Conservation (phyloP, 164 flowering plant species). For the Annona squamosa region DNA sequence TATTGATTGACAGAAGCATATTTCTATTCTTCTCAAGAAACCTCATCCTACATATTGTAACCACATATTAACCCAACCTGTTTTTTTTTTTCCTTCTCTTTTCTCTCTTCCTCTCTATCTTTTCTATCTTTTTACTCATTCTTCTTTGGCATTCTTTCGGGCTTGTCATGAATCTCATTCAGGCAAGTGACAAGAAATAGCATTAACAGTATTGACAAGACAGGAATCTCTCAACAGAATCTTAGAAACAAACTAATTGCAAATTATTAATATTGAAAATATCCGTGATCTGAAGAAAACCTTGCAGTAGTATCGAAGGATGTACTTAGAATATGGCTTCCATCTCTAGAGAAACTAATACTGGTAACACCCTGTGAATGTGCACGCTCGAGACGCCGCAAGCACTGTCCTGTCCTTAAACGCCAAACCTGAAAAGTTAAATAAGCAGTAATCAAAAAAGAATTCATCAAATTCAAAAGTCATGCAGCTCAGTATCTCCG, state of each 20-base stretch:
- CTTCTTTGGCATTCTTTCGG: too few relatives aligned
- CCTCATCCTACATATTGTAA: too few relatives aligned
- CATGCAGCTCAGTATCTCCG: background rate
- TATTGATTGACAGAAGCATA: too few relatives aligned
- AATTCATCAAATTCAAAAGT: background rate
- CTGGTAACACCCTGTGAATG: slow-evolving; percentile 95
- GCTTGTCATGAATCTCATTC: too few relatives aligned
- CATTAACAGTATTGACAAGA: too few relatives aligned
- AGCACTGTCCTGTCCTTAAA: slow-evolving; percentile 94
- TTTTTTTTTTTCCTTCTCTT: too few relatives aligned
- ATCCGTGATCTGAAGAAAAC: slow-evolving; percentile 26
- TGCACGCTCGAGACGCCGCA: slow-evolving; percentile 97
- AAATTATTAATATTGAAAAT: background rate
- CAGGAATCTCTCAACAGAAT: too few relatives aligned
- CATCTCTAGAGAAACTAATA: slow-evolving; percentile 90
- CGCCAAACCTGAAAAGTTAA: slow-evolving; percentile 83
- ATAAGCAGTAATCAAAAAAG: background rate
- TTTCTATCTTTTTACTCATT: too few relatives aligned
- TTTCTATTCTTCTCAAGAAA: too few relatives aligned
- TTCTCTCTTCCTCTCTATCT: too few relatives aligned
- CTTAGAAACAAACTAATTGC: background rate
- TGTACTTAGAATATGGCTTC: slow-evolving; percentile 89
- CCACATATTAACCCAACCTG: too few relatives aligned
- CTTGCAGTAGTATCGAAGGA: slow-evolving; percentile 98
- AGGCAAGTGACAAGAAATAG: too few relatives aligned